phyloP scores from a whole-genome alignment of 2,329 filamentous ascomycete genomes.

The Colletotrichum salicis region DNA sequence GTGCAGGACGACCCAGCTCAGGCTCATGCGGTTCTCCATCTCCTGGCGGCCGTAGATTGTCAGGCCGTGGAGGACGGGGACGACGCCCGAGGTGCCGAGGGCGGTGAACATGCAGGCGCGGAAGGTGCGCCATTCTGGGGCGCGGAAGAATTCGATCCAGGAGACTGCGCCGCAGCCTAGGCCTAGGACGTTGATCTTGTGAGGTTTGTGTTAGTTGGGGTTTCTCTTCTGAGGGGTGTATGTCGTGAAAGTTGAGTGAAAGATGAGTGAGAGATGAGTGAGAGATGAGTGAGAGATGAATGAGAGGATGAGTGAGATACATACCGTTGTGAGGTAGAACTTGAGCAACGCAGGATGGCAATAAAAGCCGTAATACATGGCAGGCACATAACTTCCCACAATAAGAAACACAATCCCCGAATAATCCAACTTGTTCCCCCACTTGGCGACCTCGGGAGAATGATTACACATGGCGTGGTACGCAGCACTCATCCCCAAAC shows the following conservation, averaged over 20 bases:
- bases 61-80: conserved; percentile 85
- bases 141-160: conserved; percentile 84
- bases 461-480: conserved; percentile 91
- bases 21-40: conserved; percentile 78
- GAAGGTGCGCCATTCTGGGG: conserved; percentile 84
- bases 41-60: conserved; percentile 72
- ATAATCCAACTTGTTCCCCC: conserved; percentile 95
- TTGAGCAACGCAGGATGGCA: conserved; percentile 73
- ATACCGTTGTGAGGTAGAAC: conserved; percentile 80
- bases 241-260: too few relatives aligned
- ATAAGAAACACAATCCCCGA: conserved; percentile 93
- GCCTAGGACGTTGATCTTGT: conserved; percentile 80
- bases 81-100: conserved; percentile 83
- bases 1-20: conserved; percentile 83
- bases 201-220: conserved; percentile 35
- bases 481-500: conserved; percentile 83
- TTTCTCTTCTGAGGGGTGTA: too few relatives aligned
- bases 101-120: conserved; percentile 89
- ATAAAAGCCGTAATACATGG: conserved; percentile 87
- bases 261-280: neutral
- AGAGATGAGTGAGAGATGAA: neutral
- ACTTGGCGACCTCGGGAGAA: conserved; percentile 78
- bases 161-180: conserved; percentile 81
- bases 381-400: conserved; percentile 89
- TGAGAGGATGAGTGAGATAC: conserved; percentile 45